These are phyloP conservation scores for Pseudoscleropodium purum DNA, from an alignment of 225 moss, liverwort and hornwort genomes.

Conservation along the genomic window DNA sequence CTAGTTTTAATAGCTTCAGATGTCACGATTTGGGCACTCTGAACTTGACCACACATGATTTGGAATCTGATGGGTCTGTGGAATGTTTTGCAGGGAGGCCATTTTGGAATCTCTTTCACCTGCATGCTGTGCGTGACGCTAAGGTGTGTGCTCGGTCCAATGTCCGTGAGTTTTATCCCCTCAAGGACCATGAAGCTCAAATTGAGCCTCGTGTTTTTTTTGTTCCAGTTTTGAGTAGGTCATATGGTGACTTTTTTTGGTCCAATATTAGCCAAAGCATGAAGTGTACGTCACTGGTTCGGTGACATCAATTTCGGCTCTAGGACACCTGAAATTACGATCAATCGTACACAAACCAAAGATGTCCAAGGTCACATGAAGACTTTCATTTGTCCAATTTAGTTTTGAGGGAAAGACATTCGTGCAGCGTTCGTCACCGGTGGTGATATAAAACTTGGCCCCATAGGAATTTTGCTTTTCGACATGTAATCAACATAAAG, in stretches of 20 bases:
- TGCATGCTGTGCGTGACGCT: constrained; percentile 80
- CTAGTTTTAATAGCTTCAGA: background rate
- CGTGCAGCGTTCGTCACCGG: background rate
- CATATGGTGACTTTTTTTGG: too few species aligned
- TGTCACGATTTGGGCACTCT: background rate
- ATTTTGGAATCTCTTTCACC: constrained; percentile 94
- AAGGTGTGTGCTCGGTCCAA: constrained; percentile 27
- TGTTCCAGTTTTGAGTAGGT: background rate
- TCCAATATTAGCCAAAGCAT: background rate
- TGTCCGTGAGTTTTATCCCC: background rate
- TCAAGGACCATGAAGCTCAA: background rate
- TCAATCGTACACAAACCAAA: background rate
- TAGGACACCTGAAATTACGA: background rate
- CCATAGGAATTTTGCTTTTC: background rate
- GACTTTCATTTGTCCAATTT: background rate
- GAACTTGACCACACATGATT: background rate
- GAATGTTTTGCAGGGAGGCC: constrained; percentile 52
- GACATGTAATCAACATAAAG: background rate
- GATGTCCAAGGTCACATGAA: background rate
- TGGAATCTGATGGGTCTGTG: background rate
- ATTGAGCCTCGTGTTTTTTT: too few species aligned
- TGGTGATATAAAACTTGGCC: background rate
- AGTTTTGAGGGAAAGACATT: background rate
- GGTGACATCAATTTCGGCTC: background rate
- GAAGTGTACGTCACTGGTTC: background rate